These are phyloP conservation scores for Didymella keratinophila DNA, from an alignment of 2,329 filamentous ascomycete species.

Conservation along the genomic window DNA sequence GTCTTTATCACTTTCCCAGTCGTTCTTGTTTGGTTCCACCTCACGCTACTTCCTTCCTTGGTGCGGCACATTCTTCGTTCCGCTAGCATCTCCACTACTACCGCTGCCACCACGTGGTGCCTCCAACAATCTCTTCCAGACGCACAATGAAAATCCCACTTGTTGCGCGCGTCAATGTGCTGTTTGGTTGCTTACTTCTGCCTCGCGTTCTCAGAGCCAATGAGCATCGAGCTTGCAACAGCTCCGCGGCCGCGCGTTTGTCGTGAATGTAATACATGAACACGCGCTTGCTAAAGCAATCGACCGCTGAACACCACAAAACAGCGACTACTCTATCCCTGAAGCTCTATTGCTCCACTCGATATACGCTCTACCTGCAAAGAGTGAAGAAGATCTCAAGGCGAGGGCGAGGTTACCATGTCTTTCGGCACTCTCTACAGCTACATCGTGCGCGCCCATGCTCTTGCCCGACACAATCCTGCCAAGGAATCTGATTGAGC, in stretches of 20 bases:
- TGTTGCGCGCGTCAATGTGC: neutral
- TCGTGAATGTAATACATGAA: neutral
- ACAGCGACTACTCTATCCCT: neutral
- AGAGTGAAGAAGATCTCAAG: neutral
- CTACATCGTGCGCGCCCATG: neutral
- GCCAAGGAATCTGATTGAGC: neutral
- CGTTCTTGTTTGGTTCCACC: too few species aligned
- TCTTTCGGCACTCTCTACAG: neutral
- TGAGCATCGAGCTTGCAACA: neutral
- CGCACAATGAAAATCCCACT: neutral
- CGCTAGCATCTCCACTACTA: neutral
- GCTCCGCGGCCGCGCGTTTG: neutral
- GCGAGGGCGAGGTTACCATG: neutral
- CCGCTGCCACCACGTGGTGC: neutral
- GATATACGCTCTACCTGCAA: neutral
- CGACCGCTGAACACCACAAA: neutral
- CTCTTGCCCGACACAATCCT: neutral
- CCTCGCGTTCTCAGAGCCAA: neutral
- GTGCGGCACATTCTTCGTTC: too few species aligned
- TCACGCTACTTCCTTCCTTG: too few species aligned
- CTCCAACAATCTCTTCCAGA: neutral
- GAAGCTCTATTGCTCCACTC: too few species aligned
- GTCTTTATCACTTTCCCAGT: too few species aligned
- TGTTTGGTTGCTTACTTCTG: neutral
- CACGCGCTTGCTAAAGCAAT: neutral